phyloP scores from a whole-genome alignment of 129 eudicot species.

The Ambrosia trifida region DNA sequence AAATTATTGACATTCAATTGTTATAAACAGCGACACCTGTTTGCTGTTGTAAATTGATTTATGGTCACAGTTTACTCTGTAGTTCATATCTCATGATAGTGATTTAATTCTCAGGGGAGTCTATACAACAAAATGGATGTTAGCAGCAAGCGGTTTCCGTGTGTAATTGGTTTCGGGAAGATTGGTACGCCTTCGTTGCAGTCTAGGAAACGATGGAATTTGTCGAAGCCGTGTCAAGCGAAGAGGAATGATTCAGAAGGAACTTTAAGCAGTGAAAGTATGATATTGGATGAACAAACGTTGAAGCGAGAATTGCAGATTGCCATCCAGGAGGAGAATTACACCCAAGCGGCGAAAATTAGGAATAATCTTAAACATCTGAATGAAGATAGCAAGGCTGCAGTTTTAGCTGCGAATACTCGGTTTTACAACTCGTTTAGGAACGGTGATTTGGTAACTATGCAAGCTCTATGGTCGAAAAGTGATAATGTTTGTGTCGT shows the following conservation, averaged over 20 bases:
- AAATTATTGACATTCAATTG: not conserved
- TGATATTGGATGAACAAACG: slow-evolving; percentile 59
- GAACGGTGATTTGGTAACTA: slow-evolving; percentile 73
- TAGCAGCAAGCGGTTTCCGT: not conserved
- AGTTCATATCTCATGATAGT: not conserved
- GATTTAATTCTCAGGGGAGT: slow-evolving; percentile 5
- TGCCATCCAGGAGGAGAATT: slow-evolving; percentile 80
- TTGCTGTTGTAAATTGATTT: not conserved
- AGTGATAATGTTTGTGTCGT: slow-evolving; percentile 82
- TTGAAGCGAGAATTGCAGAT: slow-evolving; percentile 68
- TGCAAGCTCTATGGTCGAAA: slow-evolving; percentile 89
- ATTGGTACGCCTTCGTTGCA: not conserved
- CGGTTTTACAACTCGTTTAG: slow-evolving; percentile 84
- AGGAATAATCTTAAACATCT: slow-evolving; percentile 74
- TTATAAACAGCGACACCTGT: not conserved
- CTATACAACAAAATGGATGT: not conserved
- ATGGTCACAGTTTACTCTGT: not conserved
- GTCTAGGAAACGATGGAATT: not conserved
- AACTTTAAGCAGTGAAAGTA: slow-evolving; percentile 65
- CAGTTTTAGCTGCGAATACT: slow-evolving; percentile 88
- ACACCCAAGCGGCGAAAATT: slow-evolving; percentile 80
- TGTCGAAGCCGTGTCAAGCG: slow-evolving; percentile 44
- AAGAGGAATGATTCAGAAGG: slow-evolving; percentile 72
- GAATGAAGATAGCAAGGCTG: slow-evolving; percentile 86
- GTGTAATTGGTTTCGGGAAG: slow-evolving; percentile 3